These are phyloP conservation scores for Bjerkandera adusta DNA, from an alignment of 1,284 basidiomycete species.

Conservation along the genomic window DNA sequence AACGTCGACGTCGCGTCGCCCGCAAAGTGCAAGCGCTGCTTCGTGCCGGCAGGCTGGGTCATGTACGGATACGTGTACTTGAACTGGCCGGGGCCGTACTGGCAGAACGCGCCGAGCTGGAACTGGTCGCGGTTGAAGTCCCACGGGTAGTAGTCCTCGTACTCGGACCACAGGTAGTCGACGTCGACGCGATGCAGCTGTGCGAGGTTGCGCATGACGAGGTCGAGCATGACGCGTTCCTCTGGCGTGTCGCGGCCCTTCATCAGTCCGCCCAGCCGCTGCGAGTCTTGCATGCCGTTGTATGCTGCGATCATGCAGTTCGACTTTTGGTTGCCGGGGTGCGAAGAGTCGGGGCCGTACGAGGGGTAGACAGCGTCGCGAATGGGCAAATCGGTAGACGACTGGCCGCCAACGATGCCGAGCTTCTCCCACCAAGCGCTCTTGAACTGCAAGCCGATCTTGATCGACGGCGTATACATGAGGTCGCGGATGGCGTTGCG, in stretches of 20 bases:
- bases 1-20: background rate
- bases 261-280: slow-evolving; percentile 14
- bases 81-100: slow-evolving; percentile 1
- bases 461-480: slow-evolving; percentile 26
- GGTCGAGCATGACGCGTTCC: background rate
- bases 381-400: slow-evolving; percentile 4
- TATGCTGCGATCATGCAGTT: slow-evolving; percentile 15
- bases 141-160: slow-evolving; percentile 1
- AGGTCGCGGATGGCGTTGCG: slow-evolving; percentile 28
- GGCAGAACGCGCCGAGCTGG: slow-evolving; percentile 2
- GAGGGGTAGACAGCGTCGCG: background rate
- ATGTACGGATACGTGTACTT: background rate
- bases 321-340: background rate
- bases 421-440: slow-evolving; percentile 22
- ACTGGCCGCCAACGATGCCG: slow-evolving; percentile 1
- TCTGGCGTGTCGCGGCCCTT: slow-evolving; percentile 1
- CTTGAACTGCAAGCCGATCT: slow-evolving; percentile 32
- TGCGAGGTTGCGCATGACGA: slow-evolving; percentile 4
- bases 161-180: background rate
- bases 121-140: slow-evolving; percentile 1
- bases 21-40: background rate
- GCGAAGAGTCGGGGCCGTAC: background rate
- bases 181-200: background rate
- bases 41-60: background rate
- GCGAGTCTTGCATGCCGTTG: slow-evolving; percentile 8